Conservation (phyloP, 2,329 filamentous ascomycete genomes). For the Xylaria sp. region DNA sequence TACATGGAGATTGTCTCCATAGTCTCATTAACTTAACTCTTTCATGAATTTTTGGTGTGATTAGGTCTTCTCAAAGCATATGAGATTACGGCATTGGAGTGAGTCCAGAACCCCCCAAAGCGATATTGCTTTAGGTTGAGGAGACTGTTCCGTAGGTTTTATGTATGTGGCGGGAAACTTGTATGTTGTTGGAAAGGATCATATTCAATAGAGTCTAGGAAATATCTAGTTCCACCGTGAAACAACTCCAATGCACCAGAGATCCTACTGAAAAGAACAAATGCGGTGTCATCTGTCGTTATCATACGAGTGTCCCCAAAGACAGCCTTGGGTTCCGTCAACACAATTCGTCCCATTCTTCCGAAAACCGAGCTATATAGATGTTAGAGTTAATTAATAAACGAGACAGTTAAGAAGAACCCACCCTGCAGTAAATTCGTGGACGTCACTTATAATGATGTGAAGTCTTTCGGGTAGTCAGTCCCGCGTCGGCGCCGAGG, state of each 20-base stretch:
- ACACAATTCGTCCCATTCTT: neutral
- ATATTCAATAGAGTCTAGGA: neutral
- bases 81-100: too few relatives aligned
- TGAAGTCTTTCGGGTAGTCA: constrained; percentile 14
- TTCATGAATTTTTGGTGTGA: neutral
- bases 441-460: neutral
- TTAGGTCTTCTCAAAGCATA: neutral
- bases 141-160: neutral
- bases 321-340: neutral
- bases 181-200: neutral
- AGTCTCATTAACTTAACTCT: neutral
- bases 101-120: too few relatives aligned
- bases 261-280: neutral
- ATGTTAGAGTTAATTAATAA: neutral
- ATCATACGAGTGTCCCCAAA: neutral
- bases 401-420: neutral
- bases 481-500: constrained; percentile 11
- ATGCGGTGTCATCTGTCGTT: neutral
- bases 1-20: neutral
- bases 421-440: neutral
- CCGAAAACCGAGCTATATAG: neutral
- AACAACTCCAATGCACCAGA: neutral
- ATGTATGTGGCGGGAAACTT: neutral
- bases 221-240: neutral
- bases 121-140: neutral